Evolutionary conservation across 371 early-diverging fungal genomes (phyloP), one percentile per base, ranked within the genome.

Genomic region (Apophysomyces sp.): DNA sequence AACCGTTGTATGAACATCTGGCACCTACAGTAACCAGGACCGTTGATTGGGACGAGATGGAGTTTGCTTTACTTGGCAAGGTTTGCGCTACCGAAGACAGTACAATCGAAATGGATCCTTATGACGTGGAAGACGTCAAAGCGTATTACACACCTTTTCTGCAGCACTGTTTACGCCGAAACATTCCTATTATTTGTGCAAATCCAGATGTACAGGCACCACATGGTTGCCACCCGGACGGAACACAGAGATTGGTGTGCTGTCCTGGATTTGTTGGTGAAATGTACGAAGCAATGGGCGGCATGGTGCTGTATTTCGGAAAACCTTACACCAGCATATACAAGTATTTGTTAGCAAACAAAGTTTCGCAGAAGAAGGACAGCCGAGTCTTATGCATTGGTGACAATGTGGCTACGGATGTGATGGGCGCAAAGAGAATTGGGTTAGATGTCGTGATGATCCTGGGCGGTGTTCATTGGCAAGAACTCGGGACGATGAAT

Each of bases 141-240:
- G 44, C 62, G 0, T 71, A 80, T 52, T 80, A 77, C 55, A 52
- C 41, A 3, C 62, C 72, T 12, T 54, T 74, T 7, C 52, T 80
- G 5, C 58, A 69, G 0, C 61, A 41, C 9, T 73, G 76, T 30
- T 28, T 67, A n/a, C 31, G 40, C 29, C 62, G 60, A 15, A 26
- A 66, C 3, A 37, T 73, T 13, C 77, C 77, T 12, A 66, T 80
- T 2, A 62, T 80, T 9, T 75, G 77, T 55, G 77, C 77, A 5
- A 80, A 80, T 59, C 80, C 80, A 7, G 80, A 80, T 37, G 71
- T 80, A 16, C 66, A 67, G 59, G 77, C 80, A 1, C 80, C 80
- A 2, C 71, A 80, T 59, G 80, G 77, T 2, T 24, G 57, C 1
- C 44, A 75, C 58, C 52, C 44, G 21, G 71, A 77, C 44, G 78